Base-by-base conservation (phyloP, 2,329 filamentous ascomycete genomes). In the Fusarium concolor region DNA sequence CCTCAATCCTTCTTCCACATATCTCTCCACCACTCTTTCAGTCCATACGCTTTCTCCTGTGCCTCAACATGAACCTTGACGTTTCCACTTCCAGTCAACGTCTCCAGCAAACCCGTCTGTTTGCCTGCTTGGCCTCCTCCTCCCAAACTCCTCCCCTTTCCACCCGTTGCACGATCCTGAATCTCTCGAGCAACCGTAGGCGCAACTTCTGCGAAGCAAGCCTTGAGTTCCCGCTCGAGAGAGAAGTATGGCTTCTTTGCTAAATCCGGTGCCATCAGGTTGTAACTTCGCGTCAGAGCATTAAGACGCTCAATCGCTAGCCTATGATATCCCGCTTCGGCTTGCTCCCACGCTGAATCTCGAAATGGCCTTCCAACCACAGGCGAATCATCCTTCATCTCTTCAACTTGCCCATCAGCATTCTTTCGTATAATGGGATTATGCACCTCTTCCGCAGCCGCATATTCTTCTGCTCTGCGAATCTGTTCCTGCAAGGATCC, bases 211-310 rank as follows among this genome's bases (percentile, higher is more conserved):
- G 93, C 91, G 75, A 90, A 98, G 76, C 94, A 97, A 4, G 87
- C 84, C 29, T 85, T 85, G 17, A 98, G 84, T 79, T 99, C 96
- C 47, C 95, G 88, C 43, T 94, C 88, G 10, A 98, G 87, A 3
- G 85, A 90, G 75, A 93, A 94, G 78, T 98, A 98, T 0, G 95
- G 93, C 78, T 97, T 97, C 80, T 96, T 96, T 4, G 95, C 94
- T 3, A 97, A 85, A 55, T 93, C 90, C 0, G 96, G 96, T 0
- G 96, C 95, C 89, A 97, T 95, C 5, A 98, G 87, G 73, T 98
- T 98, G 82, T 99, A 99, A 15, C 92, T 92, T 26, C 96, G 88
- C 10, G 93, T 91, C 47, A 96, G 84, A 29, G 81, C 79, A 79
- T 98, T 98, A 56, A 98, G 87, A 57, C 92, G 89, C 45, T 87